Percentiles rank a stretch among this genome's conserved stretches.
Evolutionary conservation across 805 yeast genomes (phyloP).

Genomic region (Wilhelminamyces savonicus): DNA sequence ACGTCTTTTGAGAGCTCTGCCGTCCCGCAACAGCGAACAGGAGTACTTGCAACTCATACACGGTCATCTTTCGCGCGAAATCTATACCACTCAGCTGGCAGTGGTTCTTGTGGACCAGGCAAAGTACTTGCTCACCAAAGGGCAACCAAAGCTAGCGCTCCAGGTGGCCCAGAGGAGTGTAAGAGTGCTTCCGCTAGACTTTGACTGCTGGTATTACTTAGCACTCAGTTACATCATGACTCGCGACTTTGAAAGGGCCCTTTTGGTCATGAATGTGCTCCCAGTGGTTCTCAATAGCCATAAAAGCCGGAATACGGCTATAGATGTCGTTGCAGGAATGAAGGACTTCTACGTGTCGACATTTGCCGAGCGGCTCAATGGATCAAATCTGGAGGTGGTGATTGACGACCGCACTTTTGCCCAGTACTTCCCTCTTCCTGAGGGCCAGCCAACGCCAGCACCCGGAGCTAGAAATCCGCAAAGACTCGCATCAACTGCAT

Average conservation of each 20-base stretch:
- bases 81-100: constrained; percentile 40
- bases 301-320: constrained; percentile 3
- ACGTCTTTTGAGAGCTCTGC: constrained; percentile 17
- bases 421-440: constrained; percentile 18
- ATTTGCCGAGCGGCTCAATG: constrained; percentile 12
- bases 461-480: background rate
- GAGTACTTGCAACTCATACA: constrained; percentile 18
- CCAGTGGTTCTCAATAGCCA: constrained; percentile 42
- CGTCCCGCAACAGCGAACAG: constrained; percentile 14
- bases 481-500: too few relatives aligned
- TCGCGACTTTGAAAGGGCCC: constrained; percentile 53
- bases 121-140: constrained; percentile 51
- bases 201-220: constrained; percentile 63
- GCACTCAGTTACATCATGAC: constrained; percentile 53
- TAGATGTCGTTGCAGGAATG: constrained; percentile 16
- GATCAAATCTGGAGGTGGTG: constrained; percentile 12
- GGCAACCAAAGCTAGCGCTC: constrained; percentile 49
- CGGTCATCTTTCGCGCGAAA: constrained; percentile 6
- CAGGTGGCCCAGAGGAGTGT: constrained; percentile 55
- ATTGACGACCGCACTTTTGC: constrained; percentile 22
- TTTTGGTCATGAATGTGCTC: constrained; percentile 64
- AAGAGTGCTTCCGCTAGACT: constrained; percentile 68
- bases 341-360: constrained; percentile 17
- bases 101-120: constrained; percentile 58
- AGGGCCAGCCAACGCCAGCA: background rate